Conservation (phyloP, 2,329 filamentous ascomycete genomes). For the Atkinsonella hypoxylon region DNA sequence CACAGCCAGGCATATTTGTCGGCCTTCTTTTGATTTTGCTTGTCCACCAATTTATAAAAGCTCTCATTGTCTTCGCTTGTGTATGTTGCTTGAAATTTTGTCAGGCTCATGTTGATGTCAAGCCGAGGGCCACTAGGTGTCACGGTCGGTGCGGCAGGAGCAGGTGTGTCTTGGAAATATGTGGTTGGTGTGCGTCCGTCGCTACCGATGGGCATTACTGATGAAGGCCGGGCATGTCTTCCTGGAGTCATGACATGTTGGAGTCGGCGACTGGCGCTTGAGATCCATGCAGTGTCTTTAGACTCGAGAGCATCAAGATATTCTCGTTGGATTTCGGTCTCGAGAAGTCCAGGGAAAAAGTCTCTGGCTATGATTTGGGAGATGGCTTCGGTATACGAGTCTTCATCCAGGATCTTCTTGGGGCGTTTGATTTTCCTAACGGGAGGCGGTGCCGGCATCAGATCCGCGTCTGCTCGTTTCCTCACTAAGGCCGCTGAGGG, state of each 20-base stretch:
- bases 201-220: slow-evolving; percentile 14
- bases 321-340: slow-evolving; percentile 79
- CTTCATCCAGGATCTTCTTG: slow-evolving; percentile 79
- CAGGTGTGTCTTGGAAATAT: slow-evolving; percentile 64
- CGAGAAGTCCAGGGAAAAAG: slow-evolving; percentile 86
- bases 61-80: slow-evolving; percentile 97
- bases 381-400: slow-evolving; percentile 79
- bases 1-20: slow-evolving; percentile 87
- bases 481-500: slow-evolving; percentile 41
- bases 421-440: slow-evolving; percentile 88
- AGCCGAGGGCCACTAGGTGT: slow-evolving; percentile 35
- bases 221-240: slow-evolving; percentile 23
- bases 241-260: slow-evolving; percentile 74
- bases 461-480: slow-evolving; percentile 56
- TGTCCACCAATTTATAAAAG: slow-evolving; percentile 85
- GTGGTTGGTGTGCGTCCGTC: slow-evolving; percentile 47
- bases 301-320: slow-evolving; percentile 87
- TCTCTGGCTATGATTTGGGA: slow-evolving; percentile 93
- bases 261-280: slow-evolving; percentile 60
- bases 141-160: slow-evolving; percentile 35
- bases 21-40: slow-evolving; percentile 72
- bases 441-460: slow-evolving; percentile 77
- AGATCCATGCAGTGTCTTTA: slow-evolving; percentile 74
- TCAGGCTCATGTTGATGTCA: slow-evolving; percentile 69
- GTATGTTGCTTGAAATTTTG: slow-evolving; percentile 81